phyloP scores from a whole-genome alignment of 257 asterid species.

The Solanum piurae region DNA sequence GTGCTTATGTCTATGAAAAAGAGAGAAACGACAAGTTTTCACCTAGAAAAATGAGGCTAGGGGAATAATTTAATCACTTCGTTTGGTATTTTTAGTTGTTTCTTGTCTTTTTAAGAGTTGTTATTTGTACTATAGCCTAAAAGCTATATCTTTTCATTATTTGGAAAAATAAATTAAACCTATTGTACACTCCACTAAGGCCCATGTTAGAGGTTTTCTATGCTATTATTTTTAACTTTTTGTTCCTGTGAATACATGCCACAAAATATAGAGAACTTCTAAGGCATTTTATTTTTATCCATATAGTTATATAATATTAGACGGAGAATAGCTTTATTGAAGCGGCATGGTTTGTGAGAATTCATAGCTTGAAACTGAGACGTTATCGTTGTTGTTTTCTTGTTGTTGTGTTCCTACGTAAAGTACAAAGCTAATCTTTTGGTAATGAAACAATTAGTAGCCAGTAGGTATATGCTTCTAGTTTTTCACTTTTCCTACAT shows the following conservation, averaged over 20 bases:
- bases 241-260: neutral
- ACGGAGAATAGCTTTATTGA: neutral
- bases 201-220: neutral
- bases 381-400: neutral
- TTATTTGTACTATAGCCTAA: neutral
- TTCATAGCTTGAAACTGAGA: neutral
- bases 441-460: neutral
- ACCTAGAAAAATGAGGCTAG: neutral
- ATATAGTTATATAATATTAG: neutral
- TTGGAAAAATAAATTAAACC: neutral
- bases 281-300: neutral
- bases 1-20: neutral
- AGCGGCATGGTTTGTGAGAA: neutral
- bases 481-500: neutral
- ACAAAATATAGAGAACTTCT: neutral
- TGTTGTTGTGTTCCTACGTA: neutral
- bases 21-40: neutral
- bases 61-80: neutral
- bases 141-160: neutral
- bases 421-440: neutral
- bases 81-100: conserved; percentile 4
- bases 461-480: neutral
- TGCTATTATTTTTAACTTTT: neutral
- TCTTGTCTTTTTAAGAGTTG: neutral
- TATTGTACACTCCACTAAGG: neutral